Conservation (phyloP, 1,139 yeast species). For the Wickerhamomyces sp. region DNA sequence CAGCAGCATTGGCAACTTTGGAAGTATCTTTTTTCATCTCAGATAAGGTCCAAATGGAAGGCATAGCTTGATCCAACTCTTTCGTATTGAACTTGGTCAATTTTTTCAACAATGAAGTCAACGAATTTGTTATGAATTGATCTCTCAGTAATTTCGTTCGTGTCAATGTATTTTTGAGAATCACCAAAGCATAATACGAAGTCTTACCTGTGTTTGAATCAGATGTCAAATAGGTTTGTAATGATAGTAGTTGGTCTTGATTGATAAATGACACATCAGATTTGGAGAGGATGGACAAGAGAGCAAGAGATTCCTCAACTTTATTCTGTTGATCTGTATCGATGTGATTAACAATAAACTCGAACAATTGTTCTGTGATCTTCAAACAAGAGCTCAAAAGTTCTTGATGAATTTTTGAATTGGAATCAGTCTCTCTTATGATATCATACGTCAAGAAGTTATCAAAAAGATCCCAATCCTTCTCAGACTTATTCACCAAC, state of each 20-base stretch:
- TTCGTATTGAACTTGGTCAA: conserved; percentile 53
- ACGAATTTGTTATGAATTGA: conserved; percentile 46
- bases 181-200: conserved; percentile 45
- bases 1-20: conserved; percentile 54
- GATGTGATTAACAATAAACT: conserved; percentile 26
- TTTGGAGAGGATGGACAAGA: conserved; percentile 50
- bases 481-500: conserved; percentile 32
- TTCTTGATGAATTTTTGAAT: conserved; percentile 12
- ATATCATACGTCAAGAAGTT: conserved; percentile 38
- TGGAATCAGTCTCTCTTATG: conserved; percentile 27
- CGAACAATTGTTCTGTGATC: conserved; percentile 25
- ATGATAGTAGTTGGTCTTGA: conserved; percentile 58
- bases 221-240: conserved; percentile 56
- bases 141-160: conserved; percentile 41
- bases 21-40: conserved; percentile 38
- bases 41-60: conserved; percentile 57
- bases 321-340: conserved; percentile 16
- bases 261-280: conserved; percentile 46
- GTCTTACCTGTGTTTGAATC: conserved; percentile 35
- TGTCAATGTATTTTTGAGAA: conserved; percentile 47
- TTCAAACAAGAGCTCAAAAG: conserved; percentile 21
- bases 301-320: conserved; percentile 36
- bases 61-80: conserved; percentile 67
- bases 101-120: conserved; percentile 43
- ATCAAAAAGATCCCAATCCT: conserved; percentile 37